Conservation (phyloP, 2,329 filamentous ascomycete genomes). For the Colletotrichum limetticola region DNA sequence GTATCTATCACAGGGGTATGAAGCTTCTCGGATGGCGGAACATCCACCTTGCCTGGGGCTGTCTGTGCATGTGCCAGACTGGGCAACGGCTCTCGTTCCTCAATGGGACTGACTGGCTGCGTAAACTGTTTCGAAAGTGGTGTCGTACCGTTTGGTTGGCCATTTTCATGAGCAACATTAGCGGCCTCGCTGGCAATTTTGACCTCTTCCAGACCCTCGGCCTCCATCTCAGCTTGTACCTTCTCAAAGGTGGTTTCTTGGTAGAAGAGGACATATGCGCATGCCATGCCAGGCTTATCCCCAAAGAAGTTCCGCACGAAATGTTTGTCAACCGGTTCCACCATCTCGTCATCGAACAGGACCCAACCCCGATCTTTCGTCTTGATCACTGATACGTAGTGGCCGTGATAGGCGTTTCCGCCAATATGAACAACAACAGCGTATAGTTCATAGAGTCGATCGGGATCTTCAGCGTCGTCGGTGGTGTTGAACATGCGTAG, state of each 20-base stretch:
- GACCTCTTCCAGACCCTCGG: slow-evolving; percentile 75
- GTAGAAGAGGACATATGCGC: slow-evolving; percentile 97
- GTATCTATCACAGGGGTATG: slow-evolving; percentile 46
- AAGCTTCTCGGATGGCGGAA: slow-evolving; percentile 37
- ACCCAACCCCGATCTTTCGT: slow-evolving; percentile 96
- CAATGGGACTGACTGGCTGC: slow-evolving; percentile 56
- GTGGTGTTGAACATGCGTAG: slow-evolving; percentile 97
- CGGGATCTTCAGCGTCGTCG: slow-evolving; percentile 92
- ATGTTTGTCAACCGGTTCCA: slow-evolving; percentile 95
- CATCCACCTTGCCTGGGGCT: slow-evolving; percentile 58
- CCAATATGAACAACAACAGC: slow-evolving; percentile 98
- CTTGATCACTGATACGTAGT: slow-evolving; percentile 98
- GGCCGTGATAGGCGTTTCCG: slow-evolving; percentile 94
- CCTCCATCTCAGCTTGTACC: slow-evolving; percentile 81
- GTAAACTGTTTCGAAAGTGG: slow-evolving; percentile 63
- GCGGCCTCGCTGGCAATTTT: slow-evolving; percentile 66
- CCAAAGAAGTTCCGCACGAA: slow-evolving; percentile 98
- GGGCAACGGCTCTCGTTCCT: slow-evolving; percentile 63
- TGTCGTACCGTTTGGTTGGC: slow-evolving; percentile 52
- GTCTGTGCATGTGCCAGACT: slow-evolving; percentile 75
- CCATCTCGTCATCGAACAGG: slow-evolving; percentile 97
- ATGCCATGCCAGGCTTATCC: slow-evolving; percentile 89
- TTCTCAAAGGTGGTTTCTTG: slow-evolving; percentile 84
- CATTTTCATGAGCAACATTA: slow-evolving; percentile 62
- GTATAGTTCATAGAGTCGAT: slow-evolving; percentile 95